Evolutionary conservation across 306 rosid species (phyloP), one percentile per base, ranked within the genome.

Genomic region (Cicer chorassanicum): DNA sequence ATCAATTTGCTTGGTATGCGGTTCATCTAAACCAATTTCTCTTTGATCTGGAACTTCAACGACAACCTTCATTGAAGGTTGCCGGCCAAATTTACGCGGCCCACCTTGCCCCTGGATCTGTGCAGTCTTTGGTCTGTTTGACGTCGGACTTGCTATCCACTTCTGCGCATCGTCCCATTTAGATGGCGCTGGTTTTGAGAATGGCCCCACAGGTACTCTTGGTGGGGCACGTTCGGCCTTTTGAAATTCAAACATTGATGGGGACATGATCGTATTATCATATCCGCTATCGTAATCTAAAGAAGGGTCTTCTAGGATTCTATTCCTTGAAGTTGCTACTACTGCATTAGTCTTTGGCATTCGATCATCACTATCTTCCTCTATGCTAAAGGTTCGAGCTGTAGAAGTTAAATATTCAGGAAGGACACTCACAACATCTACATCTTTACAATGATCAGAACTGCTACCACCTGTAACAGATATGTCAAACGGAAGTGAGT

Each of bases 141-240:
- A 83, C 36, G 88, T 94, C 15, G 97, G 97, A 76, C 98, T 91
- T 1, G 96, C 96, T 63, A 94, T 91, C 98, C 98, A 94, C 82
- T 94, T 91, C 85, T 91, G 97, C 6, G 98, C 98, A 86, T 94
- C 97, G 55, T 89, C 97, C 98, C 98, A 94, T 76, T 94, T 94
- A 59, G 98, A 94, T 16, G 93, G 96, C 1, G 96, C 91, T 15
- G 98, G 96, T 78, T 94, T 91, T 24, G 98, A 94, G 73, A 94
- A 90, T 0, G 96, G 91, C 16, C 87, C 89, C 69, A 82, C 60
- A 2, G 93, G 92, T 65, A 86, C 86, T 86, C 98, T 77, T 12
- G 78, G 96, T n/a, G 89, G 68, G 14, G 85, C 84, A 71, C 92
- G 84, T 81, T 91, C 98, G 2, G 92, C 85, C 84, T 87, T 91